Percentiles rank a stretch among this genome's conserved stretches.
phyloP scores from a whole-genome alignment of 1,284 basidiomycete genomes.

The Ceratobasidium sp. region DNA sequence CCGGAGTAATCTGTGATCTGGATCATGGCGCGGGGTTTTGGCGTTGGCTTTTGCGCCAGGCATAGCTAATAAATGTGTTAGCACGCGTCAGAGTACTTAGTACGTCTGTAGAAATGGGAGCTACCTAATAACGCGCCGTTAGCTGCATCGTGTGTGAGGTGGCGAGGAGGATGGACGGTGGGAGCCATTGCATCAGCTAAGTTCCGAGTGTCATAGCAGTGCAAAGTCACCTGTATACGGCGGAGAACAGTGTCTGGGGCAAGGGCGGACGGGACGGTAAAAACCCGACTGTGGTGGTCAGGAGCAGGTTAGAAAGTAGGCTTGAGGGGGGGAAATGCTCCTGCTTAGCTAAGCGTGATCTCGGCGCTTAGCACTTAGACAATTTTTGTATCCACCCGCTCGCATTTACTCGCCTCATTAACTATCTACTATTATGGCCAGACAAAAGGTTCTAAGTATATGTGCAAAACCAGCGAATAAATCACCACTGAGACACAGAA shows the following conservation, averaged over 20 bases:
- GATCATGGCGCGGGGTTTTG: slow-evolving; percentile 5
- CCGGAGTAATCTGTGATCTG: background rate
- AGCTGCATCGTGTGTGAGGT: too few species aligned
- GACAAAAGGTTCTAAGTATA: background rate
- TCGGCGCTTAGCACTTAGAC: slow-evolving; percentile 1
- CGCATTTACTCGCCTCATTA: background rate
- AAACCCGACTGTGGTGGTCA: background rate
- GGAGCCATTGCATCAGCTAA: too few species aligned
- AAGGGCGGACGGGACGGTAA: background rate
- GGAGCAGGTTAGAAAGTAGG: background rate
- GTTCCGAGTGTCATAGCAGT: background rate
- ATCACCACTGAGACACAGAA: slow-evolving; percentile 3
- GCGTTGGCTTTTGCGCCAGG: background rate
- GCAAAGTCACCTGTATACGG: background rate
- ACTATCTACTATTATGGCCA: background rate
- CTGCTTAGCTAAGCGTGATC: background rate
- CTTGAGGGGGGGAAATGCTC: background rate
- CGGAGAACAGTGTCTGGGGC: too few species aligned
- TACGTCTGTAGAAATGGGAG: too few species aligned
- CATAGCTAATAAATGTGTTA: background rate
- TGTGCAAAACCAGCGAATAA: background rate
- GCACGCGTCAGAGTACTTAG: background rate
- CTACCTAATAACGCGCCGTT: too few species aligned
- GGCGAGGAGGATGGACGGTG: too few species aligned
- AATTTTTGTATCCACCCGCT: background rate